These are phyloP conservation scores for Triticum aestivum DNA, from an alignment of 176 grass and related monocot genomes.

Conservation along the genomic window DNA sequence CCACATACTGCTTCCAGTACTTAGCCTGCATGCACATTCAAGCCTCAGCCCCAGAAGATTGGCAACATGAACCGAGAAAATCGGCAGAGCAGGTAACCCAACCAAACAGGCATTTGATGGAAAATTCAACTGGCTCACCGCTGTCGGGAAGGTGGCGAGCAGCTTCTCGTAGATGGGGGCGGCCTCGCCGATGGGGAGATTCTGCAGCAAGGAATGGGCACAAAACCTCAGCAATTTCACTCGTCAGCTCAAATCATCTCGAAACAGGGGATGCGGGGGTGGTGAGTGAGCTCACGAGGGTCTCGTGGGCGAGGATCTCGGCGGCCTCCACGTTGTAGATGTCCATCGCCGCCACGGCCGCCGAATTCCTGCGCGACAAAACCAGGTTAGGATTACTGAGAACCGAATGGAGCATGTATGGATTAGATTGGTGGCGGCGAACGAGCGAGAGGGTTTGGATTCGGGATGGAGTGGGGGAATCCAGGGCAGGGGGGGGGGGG, in stretches of 20 bases:
- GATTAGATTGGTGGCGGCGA: background rate
- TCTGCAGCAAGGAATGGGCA: slow-evolving; percentile 35
- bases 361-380: background rate
- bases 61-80: background rate
- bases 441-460: background rate
- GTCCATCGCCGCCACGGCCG: slow-evolving; percentile 18
- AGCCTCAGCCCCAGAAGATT: background rate
- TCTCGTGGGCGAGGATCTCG: slow-evolving; percentile 75
- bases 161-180: slow-evolving; percentile 86
- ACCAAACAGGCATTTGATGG: background rate
- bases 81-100: background rate
- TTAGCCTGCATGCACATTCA: slow-evolving; percentile 48
- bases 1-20: slow-evolving; percentile 98
- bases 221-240: background rate
- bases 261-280: background rate
- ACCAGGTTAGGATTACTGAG: background rate
- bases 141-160: slow-evolving; percentile 75
- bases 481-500: background rate
- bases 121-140: slow-evolving; percentile 38
- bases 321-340: slow-evolving; percentile 82
- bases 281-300: slow-evolving; percentile 46
- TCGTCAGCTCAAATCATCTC: background rate
- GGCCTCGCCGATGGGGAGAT: slow-evolving; percentile 68
- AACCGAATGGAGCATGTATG: background rate
- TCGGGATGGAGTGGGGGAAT: background rate